Base-by-base conservation (phyloP, 2,329 filamentous ascomycete species). In the Fusarium foetens region DNA sequence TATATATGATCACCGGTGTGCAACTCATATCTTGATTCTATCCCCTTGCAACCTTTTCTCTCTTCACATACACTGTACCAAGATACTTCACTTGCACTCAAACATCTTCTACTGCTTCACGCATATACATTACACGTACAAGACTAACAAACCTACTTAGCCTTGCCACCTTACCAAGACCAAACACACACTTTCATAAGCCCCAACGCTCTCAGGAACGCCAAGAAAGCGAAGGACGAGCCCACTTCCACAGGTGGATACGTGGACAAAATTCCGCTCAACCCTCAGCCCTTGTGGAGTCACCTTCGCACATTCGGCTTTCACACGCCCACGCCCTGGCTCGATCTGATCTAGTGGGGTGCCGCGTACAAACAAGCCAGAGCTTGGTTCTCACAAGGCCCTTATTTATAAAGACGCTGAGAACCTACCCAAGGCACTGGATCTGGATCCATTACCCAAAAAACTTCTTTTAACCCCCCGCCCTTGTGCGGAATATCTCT, bases 341-440 rank as follows among this genome's bases (percentile, higher is more conserved):
- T 66, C 71, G 75, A 74, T 75, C 75, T 76, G 73, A 77, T 77
- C 74, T 75, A 65, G 75, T 77, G 75, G 74, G 73, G 71, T 73
- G 65, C 71, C 58, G 66, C 67, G 72, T 76, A 74, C 72, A 77
- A 70, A 74, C 72, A 75, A 71, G 63, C 49, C 58, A 53, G 60
- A 72, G 66, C 73, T 75, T 71, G 74, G 66, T 67, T 74, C 72
- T 74, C 63, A 66, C 68, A 31, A 72, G 61, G 54, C 59, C 49
- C 48, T 68, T 65, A 41, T 62, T 74, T 73, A 71, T 73, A 75
- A 75, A 64, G 70, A 62, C 72, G 42, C 70, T 60, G 66, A 58
- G 60, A 29, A 58, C 72, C 72, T 73, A 57, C 55, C 48, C 62
- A 66, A 58, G 48, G 25, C 45, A 53, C 57, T 70, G 67, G 68